Evolutionary conservation across 202 grass and related monocot species (phyloP).

Genomic region (Zizania palustris): DNA sequence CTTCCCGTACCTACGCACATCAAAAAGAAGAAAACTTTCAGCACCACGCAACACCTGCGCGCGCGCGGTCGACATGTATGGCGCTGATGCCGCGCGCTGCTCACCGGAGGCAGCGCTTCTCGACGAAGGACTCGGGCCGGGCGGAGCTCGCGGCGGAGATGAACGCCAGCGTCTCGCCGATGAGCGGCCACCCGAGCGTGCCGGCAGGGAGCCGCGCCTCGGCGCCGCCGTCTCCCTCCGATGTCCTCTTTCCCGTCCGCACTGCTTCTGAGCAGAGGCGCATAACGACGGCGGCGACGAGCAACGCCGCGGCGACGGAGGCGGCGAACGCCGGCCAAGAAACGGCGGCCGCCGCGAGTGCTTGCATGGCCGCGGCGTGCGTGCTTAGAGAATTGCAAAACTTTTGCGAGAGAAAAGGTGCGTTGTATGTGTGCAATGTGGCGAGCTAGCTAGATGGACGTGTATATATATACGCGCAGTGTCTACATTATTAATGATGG

Average conservation of each 20-base stretch:
- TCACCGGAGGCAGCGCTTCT: slow-evolving; percentile 66
- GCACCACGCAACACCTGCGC: neutral
- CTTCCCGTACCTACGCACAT: slow-evolving; percentile 63
- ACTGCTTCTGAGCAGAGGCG: neutral
- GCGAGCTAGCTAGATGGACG: neutral
- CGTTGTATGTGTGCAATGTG: neutral
- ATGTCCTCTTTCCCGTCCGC: neutral
- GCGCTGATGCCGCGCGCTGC: neutral
- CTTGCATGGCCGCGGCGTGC: slow-evolving; percentile 10
- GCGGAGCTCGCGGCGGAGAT: slow-evolving; percentile 72
- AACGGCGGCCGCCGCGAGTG: neutral
- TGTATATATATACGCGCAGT: neutral
- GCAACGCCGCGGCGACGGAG: slow-evolving; percentile 27
- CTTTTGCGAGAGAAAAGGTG: neutral
- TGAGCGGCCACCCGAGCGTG: slow-evolving; percentile 62
- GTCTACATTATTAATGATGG: neutral
- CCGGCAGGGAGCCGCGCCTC: slow-evolving; percentile 51
- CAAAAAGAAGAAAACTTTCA: neutral
- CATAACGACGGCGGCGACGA: slow-evolving; percentile 28
- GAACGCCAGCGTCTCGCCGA: slow-evolving; percentile 85
- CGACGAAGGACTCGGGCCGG: slow-evolving; percentile 71
- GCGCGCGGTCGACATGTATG: neutral
- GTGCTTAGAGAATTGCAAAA: neutral
- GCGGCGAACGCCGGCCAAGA: slow-evolving; percentile 22
- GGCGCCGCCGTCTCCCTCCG: neutral